Base-by-base conservation (phyloP, 345 rosid genomes). In the Sonneratia caseolaris region DNA sequence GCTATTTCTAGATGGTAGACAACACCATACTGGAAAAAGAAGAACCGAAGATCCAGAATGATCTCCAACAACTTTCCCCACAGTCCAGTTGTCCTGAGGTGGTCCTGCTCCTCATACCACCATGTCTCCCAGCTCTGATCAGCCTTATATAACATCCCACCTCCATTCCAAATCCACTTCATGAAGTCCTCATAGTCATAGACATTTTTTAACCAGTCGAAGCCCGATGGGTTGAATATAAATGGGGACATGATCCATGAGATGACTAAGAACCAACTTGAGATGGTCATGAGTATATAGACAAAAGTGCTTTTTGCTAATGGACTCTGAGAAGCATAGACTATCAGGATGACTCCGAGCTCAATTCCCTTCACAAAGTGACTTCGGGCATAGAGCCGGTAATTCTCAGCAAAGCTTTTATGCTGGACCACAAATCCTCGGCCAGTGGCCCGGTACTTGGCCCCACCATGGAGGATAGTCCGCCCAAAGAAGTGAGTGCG, bases 211-310 rank as follows among this genome's bases (percentile, higher is more conserved):
- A 89, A 87, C 97, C 97, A 92, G 76, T 91, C 97, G 70, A 91
- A 89, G 49, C 96, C 97, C 43, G 93, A 89, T 38, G 97, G 97
- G 75, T 92, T 92, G 81, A 92, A 90, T 71, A 88, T 78, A 72
- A 90, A 92, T 16, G 98, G 98, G 8, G 96, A 81, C 86, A 92
- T 79, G n/a, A 88, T 86, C 98, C 98, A 92, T 1, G 98, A 87
- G 37, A 87, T 70, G 24, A 92, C 98, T 37, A 92, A 92, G 76
- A 92, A 92, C 98, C 96, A 92, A 82, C 94, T 82, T 5, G 96
- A 79, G 70, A 92, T 72, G 71, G 90, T 83, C 94, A 90, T 84
- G 43, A 85, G 86, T 74, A 90, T 90, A 75, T 86, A 90, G 69
- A 90, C 77, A 76, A 86, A 82, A 12, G 92, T 81, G 78, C 78